A percentile compares a stretch with the other conserved stretches of the same genome.
Conservation (phyloP, 2,329 filamentous ascomycete genomes). For the Penicillium griseofulvum region DNA sequence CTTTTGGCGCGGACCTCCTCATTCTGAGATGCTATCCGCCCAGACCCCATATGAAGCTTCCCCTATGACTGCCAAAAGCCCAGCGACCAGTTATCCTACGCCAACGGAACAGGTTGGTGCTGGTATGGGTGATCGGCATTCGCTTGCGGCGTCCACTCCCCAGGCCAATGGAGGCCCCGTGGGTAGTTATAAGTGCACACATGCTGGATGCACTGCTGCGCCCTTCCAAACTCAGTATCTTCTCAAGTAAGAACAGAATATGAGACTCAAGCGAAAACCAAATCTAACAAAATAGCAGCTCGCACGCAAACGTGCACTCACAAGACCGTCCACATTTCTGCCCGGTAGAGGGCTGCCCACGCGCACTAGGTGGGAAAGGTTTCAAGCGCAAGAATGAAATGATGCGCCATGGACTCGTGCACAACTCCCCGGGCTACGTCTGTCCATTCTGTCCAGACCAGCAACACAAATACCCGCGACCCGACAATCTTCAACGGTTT, state of each 20-base stretch:
- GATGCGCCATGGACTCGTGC: conserved; percentile 79
- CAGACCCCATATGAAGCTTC: conserved; percentile 31
- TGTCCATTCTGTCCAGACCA: conserved; percentile 94
- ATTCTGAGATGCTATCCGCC: conserved; percentile 28
- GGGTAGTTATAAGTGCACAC: conserved; percentile 52
- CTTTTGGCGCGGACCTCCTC: conserved; percentile 29
- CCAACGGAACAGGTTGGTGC: conserved; percentile 35
- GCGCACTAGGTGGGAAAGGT: conserved; percentile 61
- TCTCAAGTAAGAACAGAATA: conserved; percentile 53
- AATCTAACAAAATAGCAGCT: conserved; percentile 31
- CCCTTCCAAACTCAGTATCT: conserved; percentile 66
- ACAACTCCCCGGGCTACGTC: conserved; percentile 90
- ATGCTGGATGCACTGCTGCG: conserved; percentile 55
- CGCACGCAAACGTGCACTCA: conserved; percentile 61
- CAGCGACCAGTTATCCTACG: conserved; percentile 40
- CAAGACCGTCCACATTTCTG: conserved; percentile 64
- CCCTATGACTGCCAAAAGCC: conserved; percentile 34
- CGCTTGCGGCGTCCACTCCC: conserved; percentile 19
- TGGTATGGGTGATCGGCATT: conserved; percentile 22
- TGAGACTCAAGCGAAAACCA: background rate
- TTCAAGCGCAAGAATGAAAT: conserved; percentile 71
- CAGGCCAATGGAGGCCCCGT: conserved; percentile 27
- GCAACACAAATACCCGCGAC: conserved; percentile 90
- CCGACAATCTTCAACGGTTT: conserved; percentile 92
- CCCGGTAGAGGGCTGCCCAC: conserved; percentile 56